These are phyloP conservation scores for Cercospora beticola DNA, from an alignment of 2,329 filamentous ascomycete genomes.

Conservation along the genomic window DNA sequence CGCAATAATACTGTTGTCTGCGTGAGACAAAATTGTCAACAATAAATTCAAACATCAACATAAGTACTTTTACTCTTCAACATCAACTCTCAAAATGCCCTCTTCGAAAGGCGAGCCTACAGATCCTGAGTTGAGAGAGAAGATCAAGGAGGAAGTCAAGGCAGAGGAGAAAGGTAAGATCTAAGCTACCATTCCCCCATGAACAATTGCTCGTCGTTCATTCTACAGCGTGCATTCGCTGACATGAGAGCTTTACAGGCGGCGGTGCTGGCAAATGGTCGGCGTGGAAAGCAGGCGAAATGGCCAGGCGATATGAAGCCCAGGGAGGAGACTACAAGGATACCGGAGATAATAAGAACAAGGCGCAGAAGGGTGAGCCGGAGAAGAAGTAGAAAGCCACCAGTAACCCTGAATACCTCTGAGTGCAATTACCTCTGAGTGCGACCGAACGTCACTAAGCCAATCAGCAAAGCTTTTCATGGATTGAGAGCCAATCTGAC, in stretches of 20 bases:
- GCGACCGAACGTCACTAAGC: too few species aligned
- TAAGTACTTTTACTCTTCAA: neutral
- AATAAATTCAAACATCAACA: neutral
- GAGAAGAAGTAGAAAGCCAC: conserved; percentile 33
- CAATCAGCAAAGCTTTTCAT: too few species aligned
- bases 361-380: conserved; percentile 34
- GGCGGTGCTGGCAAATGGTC: conserved; percentile 35
- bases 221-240: neutral
- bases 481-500: too few species aligned
- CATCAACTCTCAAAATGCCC: conserved; percentile 27
- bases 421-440: too few species aligned
- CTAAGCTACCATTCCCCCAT: neutral
- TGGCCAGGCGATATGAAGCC: conserved; percentile 36
- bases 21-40: too few species aligned
- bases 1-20: too few species aligned
- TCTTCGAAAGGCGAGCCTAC: conserved; percentile 38
- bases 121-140: conserved; percentile 36
- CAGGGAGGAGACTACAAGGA: conserved; percentile 37
- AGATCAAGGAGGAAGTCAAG: conserved; percentile 39
- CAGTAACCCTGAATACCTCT: too few species aligned
- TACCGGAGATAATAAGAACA: conserved; percentile 32
- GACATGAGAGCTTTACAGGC: conserved; percentile 18
- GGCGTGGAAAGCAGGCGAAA: conserved; percentile 37
- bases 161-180: conserved; percentile 34
- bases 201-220: neutral